Conservation (phyloP, 2,329 filamentous ascomycete genomes). For the Phaeoacremonium minimum region DNA sequence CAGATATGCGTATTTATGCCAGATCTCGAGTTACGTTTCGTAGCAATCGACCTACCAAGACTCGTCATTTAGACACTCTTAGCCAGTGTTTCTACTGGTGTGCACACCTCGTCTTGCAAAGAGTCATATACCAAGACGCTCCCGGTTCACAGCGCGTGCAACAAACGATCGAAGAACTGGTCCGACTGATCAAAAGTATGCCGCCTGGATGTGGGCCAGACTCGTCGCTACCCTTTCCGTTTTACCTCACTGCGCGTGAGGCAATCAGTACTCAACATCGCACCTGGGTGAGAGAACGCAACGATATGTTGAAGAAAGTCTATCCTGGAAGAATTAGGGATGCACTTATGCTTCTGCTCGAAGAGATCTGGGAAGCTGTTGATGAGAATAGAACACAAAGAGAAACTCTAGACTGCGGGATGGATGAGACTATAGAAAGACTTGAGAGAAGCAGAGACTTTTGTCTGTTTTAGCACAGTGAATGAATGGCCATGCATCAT, state of each 20-base stretch:
- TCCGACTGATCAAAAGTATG: neutral
- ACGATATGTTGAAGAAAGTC: neutral
- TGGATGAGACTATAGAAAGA: neutral
- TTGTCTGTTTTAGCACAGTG: neutral
- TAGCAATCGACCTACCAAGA: neutral
- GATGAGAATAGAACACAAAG: neutral
- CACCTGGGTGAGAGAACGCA: neutral
- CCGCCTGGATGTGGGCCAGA: neutral
- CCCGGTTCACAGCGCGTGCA: neutral
- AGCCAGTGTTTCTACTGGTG: conserved; percentile 1
- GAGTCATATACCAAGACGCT: neutral
- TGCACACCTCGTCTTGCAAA: neutral
- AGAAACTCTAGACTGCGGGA: neutral
- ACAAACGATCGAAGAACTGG: neutral
- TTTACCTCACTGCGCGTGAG: neutral
- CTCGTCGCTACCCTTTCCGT: conserved; percentile 1
- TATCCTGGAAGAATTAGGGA: neutral
- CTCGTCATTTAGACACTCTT: neutral
- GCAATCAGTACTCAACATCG: neutral
- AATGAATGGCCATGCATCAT: too few relatives aligned
- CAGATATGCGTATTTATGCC: conserved; percentile 1
- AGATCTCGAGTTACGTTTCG: neutral
- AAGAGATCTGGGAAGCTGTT: conserved; percentile 1
- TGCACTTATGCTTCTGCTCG: neutral
- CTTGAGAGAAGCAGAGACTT: neutral